Conservation (phyloP, 1,139 yeast genomes). For the Tardiomyces digboiensis region DNA sequence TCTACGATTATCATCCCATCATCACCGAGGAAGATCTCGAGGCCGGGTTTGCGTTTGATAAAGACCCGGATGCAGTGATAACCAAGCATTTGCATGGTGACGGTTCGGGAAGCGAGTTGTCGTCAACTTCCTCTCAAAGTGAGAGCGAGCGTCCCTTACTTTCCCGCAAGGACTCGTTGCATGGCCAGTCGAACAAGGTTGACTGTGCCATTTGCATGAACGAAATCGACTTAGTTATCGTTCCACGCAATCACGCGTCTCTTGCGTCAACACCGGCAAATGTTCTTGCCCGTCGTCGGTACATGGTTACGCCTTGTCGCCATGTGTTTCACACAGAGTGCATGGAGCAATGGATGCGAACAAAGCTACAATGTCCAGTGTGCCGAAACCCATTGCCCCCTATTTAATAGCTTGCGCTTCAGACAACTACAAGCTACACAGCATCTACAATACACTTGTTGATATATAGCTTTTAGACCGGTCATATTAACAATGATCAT, state of each 20-base stretch:
- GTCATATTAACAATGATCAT: not conserved
- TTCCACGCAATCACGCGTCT: constrained; percentile 26
- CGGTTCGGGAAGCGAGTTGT: not conserved
- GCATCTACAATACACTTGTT: not conserved
- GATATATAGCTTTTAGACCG: not conserved
- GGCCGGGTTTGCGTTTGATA: constrained; percentile 32
- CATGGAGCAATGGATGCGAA: constrained; percentile 88
- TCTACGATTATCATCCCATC: constrained; percentile 74
- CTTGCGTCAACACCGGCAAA: constrained; percentile 24
- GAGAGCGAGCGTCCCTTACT: not conserved
- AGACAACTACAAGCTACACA: not conserved
- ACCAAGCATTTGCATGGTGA: not conserved
- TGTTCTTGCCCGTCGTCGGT: constrained; percentile 32
- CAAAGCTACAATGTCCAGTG: constrained; percentile 88
- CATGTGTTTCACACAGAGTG: constrained; percentile 87
- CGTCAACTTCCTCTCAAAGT: not conserved
- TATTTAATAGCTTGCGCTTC: constrained; percentile 8
- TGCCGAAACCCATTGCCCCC: constrained; percentile 87
- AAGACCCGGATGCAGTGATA: constrained; percentile 20
- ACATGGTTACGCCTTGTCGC: constrained; percentile 89
- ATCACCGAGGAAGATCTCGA: constrained; percentile 55
- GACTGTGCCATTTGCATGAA: constrained; percentile 93
- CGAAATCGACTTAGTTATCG: constrained; percentile 52
- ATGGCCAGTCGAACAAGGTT: constrained; percentile 11
- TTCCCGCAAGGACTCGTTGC: not conserved